Base-by-base conservation (phyloP, 352 stramenopile genomes). In the Globisporangium spiculum region DNA sequence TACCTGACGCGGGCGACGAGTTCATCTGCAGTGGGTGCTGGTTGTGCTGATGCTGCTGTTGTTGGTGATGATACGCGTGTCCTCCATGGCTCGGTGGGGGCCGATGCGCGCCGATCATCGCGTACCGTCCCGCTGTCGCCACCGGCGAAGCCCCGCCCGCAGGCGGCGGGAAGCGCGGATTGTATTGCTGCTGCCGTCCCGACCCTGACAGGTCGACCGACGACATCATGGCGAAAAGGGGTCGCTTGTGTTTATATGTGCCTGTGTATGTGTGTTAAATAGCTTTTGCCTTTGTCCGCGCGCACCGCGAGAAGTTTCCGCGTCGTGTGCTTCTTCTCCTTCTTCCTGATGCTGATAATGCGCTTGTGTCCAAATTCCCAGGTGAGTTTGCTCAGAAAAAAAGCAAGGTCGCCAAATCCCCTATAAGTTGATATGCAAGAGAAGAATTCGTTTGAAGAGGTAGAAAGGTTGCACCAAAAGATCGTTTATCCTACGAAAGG, bases 1-100 rank as follows among this genome's bases (percentile, higher is more conserved):
- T 66, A 70, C 65, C 65, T n/a, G 65, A 66, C 26, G 65, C 57
- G 48, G 46, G 46, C 22, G 65, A 62, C 58, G 65, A 60, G 22
- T 55, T 52, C 48, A 48, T 56, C 27, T 63, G 64, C 55, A 56
- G 41, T 14, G 54, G 55, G 16, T 61, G 55, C 38, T 41, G 55
- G 24, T 30, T 46, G 55, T 61, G 55, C 7, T 60, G 63, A n/a
- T 63, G 63, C 22, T 55, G 38, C 14, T 68, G 53, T 20, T 9
- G 32, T 3, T 57, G 20, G 9, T 67, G 62, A 14, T 60, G 54
- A 36, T 63, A 58, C 9, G 16, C 12, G 41, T 64, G 57, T 1
- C 20, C 46, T 12, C 41, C 24, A 46, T 68, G 56, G 26, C 41
- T 48, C 26, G 58, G 63, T 20, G 55, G 63, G 4, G 63, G 53